Evolutionary conservation across 352 stramenopile species (phyloP), one percentile per base, ranked within the genome.

Genomic region (Albugo laibachii): DNA sequence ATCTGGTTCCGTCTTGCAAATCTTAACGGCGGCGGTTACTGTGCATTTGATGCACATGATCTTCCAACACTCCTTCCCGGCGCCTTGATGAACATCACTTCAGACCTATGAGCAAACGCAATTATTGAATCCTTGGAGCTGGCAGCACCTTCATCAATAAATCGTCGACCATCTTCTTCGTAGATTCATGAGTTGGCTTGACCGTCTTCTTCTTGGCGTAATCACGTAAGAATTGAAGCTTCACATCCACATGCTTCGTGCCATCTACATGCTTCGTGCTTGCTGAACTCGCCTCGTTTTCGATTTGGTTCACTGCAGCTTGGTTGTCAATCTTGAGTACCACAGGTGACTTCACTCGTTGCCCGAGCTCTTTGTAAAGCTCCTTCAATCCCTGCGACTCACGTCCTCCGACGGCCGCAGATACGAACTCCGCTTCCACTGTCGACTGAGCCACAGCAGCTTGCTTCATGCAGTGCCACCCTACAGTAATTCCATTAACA

Each of bases 51-150:
- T 31, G 24, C 24, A 31, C 24, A 31, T 31, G 24, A 31, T 31
- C 16, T 52, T 56, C 38, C 45, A 56, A 51, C 51, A 56, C 51
- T 52, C 52, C 52, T 57, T 36, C 45, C n/a, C n/a, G n/a, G n/a
- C n/a, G n/a, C n/a, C n/a, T n/a, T n/a, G n/a, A n/a, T 36, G 34
- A 15, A 5, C 36, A 16, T 21, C 45, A 52, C 45, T 15, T 15
- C 24, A 54, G 13, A 2, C 40, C 47, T 13, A 54, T 40, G 14
- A 12, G 18, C 36, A 15, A 24, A 13, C 52, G 19, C 36, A 54
- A 15, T 35, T 49, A 31, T 0, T 40, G 0, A 13, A 58, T 16
- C 11, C 47, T 15, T 27, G 52, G 47, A 15, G 40, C 52, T 15
- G 52, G 47, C 5, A 58, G 10, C 14, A 20, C 34, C 19, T 59